phyloP scores from a whole-genome alignment of 441 rosid species.

The Metrosideros polymorpha region DNA sequence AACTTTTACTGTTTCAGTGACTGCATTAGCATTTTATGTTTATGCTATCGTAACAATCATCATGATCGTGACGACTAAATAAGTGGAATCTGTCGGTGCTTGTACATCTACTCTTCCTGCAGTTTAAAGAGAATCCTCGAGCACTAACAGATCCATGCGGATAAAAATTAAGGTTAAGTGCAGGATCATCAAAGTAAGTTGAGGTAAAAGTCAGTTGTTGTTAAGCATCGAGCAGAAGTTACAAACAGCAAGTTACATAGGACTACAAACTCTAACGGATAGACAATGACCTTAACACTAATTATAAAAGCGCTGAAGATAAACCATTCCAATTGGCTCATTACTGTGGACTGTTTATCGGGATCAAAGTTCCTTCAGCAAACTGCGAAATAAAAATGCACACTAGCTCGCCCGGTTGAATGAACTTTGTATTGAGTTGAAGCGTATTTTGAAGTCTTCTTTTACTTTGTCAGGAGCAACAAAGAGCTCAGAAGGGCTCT shows the following conservation, averaged over 20 bases:
- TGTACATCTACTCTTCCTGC: background rate
- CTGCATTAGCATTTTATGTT: background rate
- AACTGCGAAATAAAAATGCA: background rate
- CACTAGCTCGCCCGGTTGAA: background rate
- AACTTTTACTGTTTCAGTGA: background rate
- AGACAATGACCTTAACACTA: background rate
- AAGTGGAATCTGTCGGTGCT: background rate
- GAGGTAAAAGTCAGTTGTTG: background rate
- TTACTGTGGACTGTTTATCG: background rate
- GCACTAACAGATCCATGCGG: slow-evolving; percentile 3
- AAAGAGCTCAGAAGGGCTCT: background rate
- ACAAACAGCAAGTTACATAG: background rate
- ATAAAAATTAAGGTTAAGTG: slow-evolving; percentile 1
- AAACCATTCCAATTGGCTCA: background rate
- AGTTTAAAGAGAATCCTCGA: slow-evolving; percentile 10
- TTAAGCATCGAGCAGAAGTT: background rate
- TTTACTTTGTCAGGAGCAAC: background rate
- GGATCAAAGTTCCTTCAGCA: background rate
- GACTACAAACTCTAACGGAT: background rate
- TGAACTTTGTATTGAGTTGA: background rate
- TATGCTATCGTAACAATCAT: too few species aligned
- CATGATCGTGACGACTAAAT: background rate
- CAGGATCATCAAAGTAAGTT: slow-evolving; percentile 2
- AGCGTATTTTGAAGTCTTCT: background rate
- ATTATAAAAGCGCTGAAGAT: background rate